A percentile compares a stretch with the other conserved stretches of the same genome.
phyloP scores from a whole-genome alignment of 495 filamentous ascomycete species.

The Aspergillus egyptiacus region DNA sequence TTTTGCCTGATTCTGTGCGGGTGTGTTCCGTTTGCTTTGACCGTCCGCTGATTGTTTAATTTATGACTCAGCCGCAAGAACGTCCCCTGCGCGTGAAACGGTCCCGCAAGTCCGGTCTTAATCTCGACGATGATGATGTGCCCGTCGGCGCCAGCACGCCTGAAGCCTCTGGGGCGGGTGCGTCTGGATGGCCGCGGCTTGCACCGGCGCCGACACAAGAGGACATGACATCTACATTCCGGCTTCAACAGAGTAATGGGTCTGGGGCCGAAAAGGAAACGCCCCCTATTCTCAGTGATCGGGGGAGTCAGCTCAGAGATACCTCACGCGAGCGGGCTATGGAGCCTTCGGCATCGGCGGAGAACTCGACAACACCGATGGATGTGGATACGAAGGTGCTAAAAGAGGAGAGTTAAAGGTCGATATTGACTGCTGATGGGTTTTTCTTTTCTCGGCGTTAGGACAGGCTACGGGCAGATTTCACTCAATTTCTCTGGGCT shows the following conservation, averaged over 20 bases:
- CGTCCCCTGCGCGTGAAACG: constrained; percentile 87
- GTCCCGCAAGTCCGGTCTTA: constrained; percentile 47
- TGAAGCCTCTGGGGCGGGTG: constrained; percentile 16
- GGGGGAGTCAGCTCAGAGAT: constrained; percentile 23
- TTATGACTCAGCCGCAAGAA: constrained; percentile 66
- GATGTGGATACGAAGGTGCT: constrained; percentile 37
- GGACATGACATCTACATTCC: constrained; percentile 39
- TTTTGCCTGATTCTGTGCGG: constrained; percentile 3
- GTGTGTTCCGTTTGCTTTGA: neutral
- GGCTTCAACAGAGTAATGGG: constrained; percentile 30
- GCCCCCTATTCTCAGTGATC: constrained; percentile 20
- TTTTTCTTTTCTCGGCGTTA: constrained; percentile 20
- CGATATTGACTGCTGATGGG: constrained; percentile 18
- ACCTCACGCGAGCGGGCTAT: constrained; percentile 13
- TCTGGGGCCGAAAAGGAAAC: constrained; percentile 26
- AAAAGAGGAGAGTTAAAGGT: constrained; percentile 28
- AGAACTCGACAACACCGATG: constrained; percentile 34
- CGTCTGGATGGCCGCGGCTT: constrained; percentile 29
- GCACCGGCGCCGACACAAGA: constrained; percentile 40
- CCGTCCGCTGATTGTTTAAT: neutral
- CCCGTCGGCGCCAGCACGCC: constrained; percentile 18
- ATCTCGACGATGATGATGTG: constrained; percentile 20
- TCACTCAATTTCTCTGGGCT: neutral
- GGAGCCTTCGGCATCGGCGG: constrained; percentile 21
- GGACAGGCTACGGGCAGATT: neutral